phyloP scores from a whole-genome alignment of 2,329 filamentous ascomycete species.

The Dichotomopilus funicola region DNA sequence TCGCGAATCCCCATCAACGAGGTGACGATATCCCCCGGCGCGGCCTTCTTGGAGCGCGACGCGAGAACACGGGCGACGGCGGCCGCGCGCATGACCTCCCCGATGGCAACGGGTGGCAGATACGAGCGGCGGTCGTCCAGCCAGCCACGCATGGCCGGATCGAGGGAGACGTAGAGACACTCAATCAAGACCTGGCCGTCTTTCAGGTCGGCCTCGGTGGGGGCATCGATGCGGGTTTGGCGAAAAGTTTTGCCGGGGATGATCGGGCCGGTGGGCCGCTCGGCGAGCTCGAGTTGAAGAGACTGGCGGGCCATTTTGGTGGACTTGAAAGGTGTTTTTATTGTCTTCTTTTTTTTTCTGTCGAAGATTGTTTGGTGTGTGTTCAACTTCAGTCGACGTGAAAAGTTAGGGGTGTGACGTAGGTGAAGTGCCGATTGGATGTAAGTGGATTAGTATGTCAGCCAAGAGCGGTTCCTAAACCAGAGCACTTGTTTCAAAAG shows the following conservation, averaged over 20 bases:
- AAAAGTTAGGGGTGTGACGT: too few relatives aligned
- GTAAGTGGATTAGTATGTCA: too few relatives aligned
- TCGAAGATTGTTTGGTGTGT: too few relatives aligned
- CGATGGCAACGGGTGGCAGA: conserved; percentile 54
- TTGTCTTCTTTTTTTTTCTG: too few relatives aligned
- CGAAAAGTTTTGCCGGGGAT: conserved; percentile 60
- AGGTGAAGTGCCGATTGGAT: too few relatives aligned
- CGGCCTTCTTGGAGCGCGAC: conserved; percentile 40
- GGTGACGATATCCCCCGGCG: conserved; percentile 45
- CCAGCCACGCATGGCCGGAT: conserved; percentile 61
- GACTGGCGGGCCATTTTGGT: conserved; percentile 19
- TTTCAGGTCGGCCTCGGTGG: conserved; percentile 40
- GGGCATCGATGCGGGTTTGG: conserved; percentile 44
- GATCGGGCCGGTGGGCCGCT: conserved; percentile 55
- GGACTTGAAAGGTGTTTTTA: neutral
- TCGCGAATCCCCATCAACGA: conserved; percentile 51
- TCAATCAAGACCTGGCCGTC: conserved; percentile 48
- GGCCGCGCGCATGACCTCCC: conserved; percentile 53
- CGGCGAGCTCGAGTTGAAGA: conserved; percentile 50
- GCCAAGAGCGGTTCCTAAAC: too few relatives aligned
- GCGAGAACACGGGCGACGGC: conserved; percentile 47
- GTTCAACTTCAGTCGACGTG: too few relatives aligned
- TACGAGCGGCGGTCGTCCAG: conserved; percentile 46
- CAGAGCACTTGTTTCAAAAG: too few relatives aligned
- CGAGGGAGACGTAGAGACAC: conserved; percentile 50